A percentile compares a stretch with the other conserved stretches of the same genome.
Evolutionary conservation across 208 protist species (phyloP).

Genomic region (Lotmaria passim): DNA sequence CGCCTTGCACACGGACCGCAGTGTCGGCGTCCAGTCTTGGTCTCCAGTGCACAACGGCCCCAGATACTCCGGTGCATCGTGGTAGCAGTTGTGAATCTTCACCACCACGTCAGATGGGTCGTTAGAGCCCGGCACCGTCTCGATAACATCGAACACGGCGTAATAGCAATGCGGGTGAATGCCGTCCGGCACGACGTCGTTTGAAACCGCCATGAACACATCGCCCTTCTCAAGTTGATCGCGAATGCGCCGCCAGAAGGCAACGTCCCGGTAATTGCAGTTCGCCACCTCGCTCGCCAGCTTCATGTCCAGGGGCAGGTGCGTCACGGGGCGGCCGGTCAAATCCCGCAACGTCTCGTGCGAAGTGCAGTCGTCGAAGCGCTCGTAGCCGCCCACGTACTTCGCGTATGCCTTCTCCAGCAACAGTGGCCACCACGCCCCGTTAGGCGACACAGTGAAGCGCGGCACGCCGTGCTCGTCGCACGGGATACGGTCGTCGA

Average conservation of each 20-base stretch:
- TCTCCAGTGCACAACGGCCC: slow-evolving; percentile 51
- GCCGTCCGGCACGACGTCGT: slow-evolving; percentile 56
- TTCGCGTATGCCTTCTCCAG: slow-evolving; percentile 94
- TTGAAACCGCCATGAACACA: slow-evolving; percentile 71
- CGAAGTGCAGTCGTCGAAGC: slow-evolving; percentile 79
- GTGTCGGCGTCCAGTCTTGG: slow-evolving; percentile 57
- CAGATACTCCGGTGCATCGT: slow-evolving; percentile 58
- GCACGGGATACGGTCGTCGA: slow-evolving; percentile 83
- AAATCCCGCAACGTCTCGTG: slow-evolving; percentile 86
- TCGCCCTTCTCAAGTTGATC: slow-evolving; percentile 67
- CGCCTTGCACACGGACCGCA: slow-evolving; percentile 47
- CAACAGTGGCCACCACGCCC: slow-evolving; percentile 81
- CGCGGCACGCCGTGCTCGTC: slow-evolving; percentile 64
- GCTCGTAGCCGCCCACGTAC: slow-evolving; percentile 83
- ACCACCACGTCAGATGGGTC: slow-evolving; percentile 66
- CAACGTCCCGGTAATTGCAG: slow-evolving; percentile 46
- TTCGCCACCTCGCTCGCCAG: slow-evolving; percentile 72
- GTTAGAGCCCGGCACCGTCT: slow-evolving; percentile 39
- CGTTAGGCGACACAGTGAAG: slow-evolving; percentile 68
- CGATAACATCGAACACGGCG: slow-evolving; percentile 69
- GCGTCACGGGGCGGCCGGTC: slow-evolving; percentile 80
- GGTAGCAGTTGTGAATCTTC: slow-evolving; percentile 83
- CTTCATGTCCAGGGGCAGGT: slow-evolving; percentile 78
- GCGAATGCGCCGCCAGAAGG: slow-evolving; percentile 70
- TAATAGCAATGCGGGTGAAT: slow-evolving; percentile 79